A percentile compares a stretch with the other conserved stretches of the same genome.
phyloP scores from a whole-genome alignment of 441 rosid genomes.

The Arabidopsis lyrata region DNA sequence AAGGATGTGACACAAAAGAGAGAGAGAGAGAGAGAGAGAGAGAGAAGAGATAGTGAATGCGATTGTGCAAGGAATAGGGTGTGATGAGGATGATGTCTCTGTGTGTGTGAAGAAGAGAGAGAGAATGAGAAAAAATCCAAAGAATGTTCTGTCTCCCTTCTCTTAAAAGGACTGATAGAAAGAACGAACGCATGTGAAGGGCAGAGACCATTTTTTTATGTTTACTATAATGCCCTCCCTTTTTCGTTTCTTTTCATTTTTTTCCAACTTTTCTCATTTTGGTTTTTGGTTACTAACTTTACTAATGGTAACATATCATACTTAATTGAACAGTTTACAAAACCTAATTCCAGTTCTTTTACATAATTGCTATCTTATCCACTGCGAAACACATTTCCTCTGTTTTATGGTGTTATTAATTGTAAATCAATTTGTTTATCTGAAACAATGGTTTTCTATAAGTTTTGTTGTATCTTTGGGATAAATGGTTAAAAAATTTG shows the following conservation, averaged over 20 bases:
- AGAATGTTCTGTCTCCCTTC: constrained; percentile 59
- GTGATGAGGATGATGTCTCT: constrained; percentile 50
- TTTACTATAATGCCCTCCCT: constrained; percentile 56
- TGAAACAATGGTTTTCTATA: neutral
- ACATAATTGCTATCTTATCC: neutral
- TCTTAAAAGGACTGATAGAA: constrained; percentile 49
- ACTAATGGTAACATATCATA: too few relatives aligned
- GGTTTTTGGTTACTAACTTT: too few relatives aligned
- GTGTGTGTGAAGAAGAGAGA: constrained; percentile 41
- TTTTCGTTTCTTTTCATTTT: neutral
- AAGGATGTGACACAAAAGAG: neutral
- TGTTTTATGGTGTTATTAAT: constrained; percentile 1
- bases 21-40: constrained; percentile 4
- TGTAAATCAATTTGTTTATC: neutral
- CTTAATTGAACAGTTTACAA: neutral
- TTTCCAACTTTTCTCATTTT: neutral
- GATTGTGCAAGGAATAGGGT: constrained; percentile 31
- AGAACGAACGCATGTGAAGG: constrained; percentile 60
- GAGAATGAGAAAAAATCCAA: constrained; percentile 45
- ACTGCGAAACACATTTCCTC: neutral
- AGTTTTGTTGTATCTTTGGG: neutral
- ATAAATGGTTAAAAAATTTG: neutral
- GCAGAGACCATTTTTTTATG: constrained; percentile 34
- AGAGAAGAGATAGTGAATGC: constrained; percentile 33
- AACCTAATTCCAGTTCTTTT: neutral